Evolutionary conservation across 108 stramenopile species (phyloP), one percentile per base, ranked within the genome.

Genomic region (Nitzschia sp.): DNA sequence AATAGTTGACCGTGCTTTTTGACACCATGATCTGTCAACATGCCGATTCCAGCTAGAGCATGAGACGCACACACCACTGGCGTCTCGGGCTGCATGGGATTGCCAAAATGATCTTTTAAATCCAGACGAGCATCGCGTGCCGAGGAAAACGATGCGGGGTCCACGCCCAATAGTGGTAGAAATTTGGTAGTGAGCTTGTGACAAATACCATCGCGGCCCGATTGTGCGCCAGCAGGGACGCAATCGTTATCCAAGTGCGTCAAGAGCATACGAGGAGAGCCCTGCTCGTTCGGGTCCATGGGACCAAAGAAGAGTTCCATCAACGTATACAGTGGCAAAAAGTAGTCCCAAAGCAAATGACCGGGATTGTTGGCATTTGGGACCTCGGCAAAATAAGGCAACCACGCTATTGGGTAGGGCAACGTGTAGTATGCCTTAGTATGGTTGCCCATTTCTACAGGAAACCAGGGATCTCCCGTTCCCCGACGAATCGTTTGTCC

Each of bases 11-110:
- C 78, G 34, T 79, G 78, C 25, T 58, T 65, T 23, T 79, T 79
- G 29, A 61, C 30, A 15, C 82, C 82, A 66, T 82, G 82, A 70
- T 82, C 82, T 21, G 77, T 78, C 77, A 82, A 59, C 72, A 82
- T 71, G 15, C 82, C 82, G 30, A 82, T 66, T 25, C 82, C 82
- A 6, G 68, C 56, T 4, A 58, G 46, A 4, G 53, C 65, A 35
- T 75, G 21, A n/a, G 48, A n/a, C 2, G 77, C 49, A 67, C 82
- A 82, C 11, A 82, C 53, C 21, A 74, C 51, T 9, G 26, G 19
- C 4, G 34, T 13, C 13, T 32, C 27, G 17, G 46, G 1, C 4
- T 31, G 0, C 34, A 21, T 9, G 1, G 27, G 28, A 4, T 58
- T 5, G 11, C 30, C 30, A 9, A 15, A 9, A 49, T 19, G 34